A percentile compares a stretch with the other conserved stretches of the same genome.
Conservation (phyloP, 495 filamentous ascomycete genomes). For the Talaromyces proteolyticus region DNA sequence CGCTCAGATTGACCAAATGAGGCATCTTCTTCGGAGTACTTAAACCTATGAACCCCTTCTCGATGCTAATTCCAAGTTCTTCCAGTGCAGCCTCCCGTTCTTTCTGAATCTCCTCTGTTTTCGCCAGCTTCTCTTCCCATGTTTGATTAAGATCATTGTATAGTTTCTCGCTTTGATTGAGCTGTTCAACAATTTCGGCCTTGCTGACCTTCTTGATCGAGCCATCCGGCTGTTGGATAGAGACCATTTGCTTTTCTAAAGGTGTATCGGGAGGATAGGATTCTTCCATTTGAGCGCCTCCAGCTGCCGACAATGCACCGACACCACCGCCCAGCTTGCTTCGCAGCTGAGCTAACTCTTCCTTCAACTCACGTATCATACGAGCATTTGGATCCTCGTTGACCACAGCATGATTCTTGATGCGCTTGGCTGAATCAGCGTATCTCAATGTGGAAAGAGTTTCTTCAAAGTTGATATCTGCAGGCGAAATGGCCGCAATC, state of each 20-base stretch:
- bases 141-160: constrained; percentile 97
- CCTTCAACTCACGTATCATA: constrained; percentile 97
- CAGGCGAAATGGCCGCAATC: constrained; percentile 98
- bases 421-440: constrained; percentile 95
- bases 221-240: constrained; percentile 82
- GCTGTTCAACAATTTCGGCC: constrained; percentile 94
- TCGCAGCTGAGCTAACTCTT: constrained; percentile 81
- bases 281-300: constrained; percentile 57
- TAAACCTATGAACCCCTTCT: constrained; percentile 94
- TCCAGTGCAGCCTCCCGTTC: constrained; percentile 93
- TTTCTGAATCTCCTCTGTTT: constrained; percentile 95
- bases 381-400: constrained; percentile 98
- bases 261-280: constrained; percentile 88
- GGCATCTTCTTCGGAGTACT: constrained; percentile 98
- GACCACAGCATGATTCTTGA: constrained; percentile 99
- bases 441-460: constrained; percentile 93
- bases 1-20: constrained; percentile 95
- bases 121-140: constrained; percentile 93
- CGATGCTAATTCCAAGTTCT: constrained; percentile 96
- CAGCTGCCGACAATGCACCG: constrained; percentile 32
- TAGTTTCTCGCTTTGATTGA: constrained; percentile 92
- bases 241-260: constrained; percentile 91
- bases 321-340: constrained; percentile 76
- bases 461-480: constrained; percentile 99
- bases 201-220: constrained; percentile 93